phyloP scores from a whole-genome alignment of 1,139 yeast species.

The Geotrichum macrosporum region DNA sequence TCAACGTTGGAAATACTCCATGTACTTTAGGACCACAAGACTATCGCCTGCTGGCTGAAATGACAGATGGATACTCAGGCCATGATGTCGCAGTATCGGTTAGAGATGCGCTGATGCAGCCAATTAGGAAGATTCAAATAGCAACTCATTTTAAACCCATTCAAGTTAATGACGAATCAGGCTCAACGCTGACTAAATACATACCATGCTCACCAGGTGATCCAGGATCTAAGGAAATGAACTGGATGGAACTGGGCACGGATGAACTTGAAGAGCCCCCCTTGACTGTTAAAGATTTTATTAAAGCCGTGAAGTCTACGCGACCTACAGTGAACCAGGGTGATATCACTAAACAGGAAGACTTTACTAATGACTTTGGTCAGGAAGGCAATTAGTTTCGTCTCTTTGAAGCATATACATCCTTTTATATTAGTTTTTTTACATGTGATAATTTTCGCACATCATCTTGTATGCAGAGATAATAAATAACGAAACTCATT shows the following conservation, averaged over 20 bases:
- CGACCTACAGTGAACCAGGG: slow-evolving; percentile 90
- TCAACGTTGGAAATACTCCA: slow-evolving; percentile 87
- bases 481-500: not conserved
- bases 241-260: slow-evolving; percentile 87
- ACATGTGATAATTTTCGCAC: not conserved
- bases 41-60: slow-evolving; percentile 71
- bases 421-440: not conserved
- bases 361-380: slow-evolving; percentile 92
- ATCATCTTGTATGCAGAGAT: no score
- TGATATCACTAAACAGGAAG: slow-evolving; percentile 78
- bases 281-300: slow-evolving; percentile 83
- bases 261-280: slow-evolving; percentile 89
- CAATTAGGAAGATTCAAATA: slow-evolving; percentile 88
- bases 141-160: slow-evolving; percentile 82
- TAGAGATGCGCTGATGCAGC: slow-evolving; percentile 96
- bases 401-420: not conserved
- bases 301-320: slow-evolving; percentile 85
- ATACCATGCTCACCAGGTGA: slow-evolving; percentile 99
- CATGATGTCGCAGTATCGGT: slow-evolving; percentile 97
- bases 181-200: slow-evolving; percentile 45
- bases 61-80: slow-evolving; percentile 98
- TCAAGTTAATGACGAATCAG: slow-evolving; percentile 37
- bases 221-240: slow-evolving; percentile 75
- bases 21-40: slow-evolving; percentile 72
- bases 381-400: slow-evolving; percentile 62